Base-by-base conservation (phyloP, 2,329 filamentous ascomycete genomes). In the Monilinia fructicola region DNA sequence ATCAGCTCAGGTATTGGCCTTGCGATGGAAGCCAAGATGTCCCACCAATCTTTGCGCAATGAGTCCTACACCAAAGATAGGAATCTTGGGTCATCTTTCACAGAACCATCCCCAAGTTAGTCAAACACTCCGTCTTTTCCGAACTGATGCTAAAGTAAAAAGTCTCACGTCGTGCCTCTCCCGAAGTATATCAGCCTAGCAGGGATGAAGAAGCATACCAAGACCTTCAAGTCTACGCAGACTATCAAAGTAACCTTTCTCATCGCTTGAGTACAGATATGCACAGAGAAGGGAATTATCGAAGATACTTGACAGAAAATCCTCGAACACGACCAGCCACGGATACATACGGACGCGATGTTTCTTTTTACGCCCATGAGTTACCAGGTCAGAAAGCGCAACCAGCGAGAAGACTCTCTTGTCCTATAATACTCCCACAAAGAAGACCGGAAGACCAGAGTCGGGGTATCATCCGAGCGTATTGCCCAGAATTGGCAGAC, bases 381-480 rank as follows among this genome's bases (percentile, higher is more conserved):
- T 5, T 40, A 31, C 46, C 46, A 6, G 16, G n/a, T 40, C 35
- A 38, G 26, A 35, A 23, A 35, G 26, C 9, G 28, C 28, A 7
- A 14, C 18, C 46, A 4, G 46, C 7, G 4, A n/a, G 52, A 40
- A 28, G 50, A 23, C 58, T 67, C 1, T 62, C 54, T n/a, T 75
- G 77, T 54, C 82, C 83, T 0, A 79, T 85, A n/a, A 78, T 85
- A 18, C 74, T 85, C 4, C 81, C 82, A 0, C 84, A 85, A 66
- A 74, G 83, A 3, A 78, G 82, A 5, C 82, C 83, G 0, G 76
- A 79, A 44, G 75, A 77, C 23, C 79, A 80, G 48, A 70, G 73
- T 0, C 77, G 82, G 0, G 85, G 85, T 71, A 75, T 83, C 4
- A 78, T 79, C 16, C 82, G 81, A 1, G 63, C 63, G 2, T 85